phyloP scores from a whole-genome alignment of 306 rosid species.

The Fagus sylvatica region DNA sequence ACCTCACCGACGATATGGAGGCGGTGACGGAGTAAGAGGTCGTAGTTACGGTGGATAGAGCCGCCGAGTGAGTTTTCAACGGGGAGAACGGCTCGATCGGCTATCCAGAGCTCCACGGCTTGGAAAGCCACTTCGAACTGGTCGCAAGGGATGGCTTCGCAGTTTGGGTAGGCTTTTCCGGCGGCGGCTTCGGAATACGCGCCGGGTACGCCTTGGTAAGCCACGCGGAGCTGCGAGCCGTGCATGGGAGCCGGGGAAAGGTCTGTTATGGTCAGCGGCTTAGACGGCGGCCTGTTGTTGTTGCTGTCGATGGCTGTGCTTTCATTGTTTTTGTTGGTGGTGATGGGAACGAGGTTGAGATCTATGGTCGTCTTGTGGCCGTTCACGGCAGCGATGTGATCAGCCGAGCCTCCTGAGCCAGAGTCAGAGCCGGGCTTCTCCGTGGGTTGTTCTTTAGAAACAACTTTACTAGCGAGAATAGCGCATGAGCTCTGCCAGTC shows the following conservation, averaged over 20 bases:
- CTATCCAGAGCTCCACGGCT: constrained; percentile 97
- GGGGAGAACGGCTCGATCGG: constrained; percentile 91
- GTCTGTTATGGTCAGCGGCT: constrained; percentile 80
- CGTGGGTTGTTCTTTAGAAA: constrained; percentile 44
- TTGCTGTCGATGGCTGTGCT: constrained; percentile 19
- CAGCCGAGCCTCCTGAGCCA: constrained; percentile 15
- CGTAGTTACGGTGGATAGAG: constrained; percentile 92
- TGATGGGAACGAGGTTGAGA: constrained; percentile 64
- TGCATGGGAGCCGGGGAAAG: constrained; percentile 97
- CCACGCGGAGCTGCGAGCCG: constrained; percentile 83
- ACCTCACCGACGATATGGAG: constrained; percentile 99
- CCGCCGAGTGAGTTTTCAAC: constrained; percentile 95
- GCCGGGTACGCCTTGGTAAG: constrained; percentile 96
- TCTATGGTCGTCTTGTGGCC: constrained; percentile 65
- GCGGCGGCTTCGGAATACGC: constrained; percentile 99
- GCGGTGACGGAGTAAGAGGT: constrained; percentile 94
- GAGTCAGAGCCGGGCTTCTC: constrained; percentile 10
- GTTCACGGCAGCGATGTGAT: constrained; percentile 52
- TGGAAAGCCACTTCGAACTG: constrained; percentile 96
- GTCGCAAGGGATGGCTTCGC: constrained; percentile 97
- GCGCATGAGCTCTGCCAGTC: constrained; percentile 97
- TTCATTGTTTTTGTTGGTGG: constrained; percentile 8
- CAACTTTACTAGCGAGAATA: constrained; percentile 77
- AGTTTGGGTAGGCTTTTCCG: constrained; percentile 85
- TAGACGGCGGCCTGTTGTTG: constrained; percentile 36